These are phyloP conservation scores for Cyclostephanos tholiformis DNA, from an alignment of 108 stramenopile genomes.

Conservation along the genomic window DNA sequence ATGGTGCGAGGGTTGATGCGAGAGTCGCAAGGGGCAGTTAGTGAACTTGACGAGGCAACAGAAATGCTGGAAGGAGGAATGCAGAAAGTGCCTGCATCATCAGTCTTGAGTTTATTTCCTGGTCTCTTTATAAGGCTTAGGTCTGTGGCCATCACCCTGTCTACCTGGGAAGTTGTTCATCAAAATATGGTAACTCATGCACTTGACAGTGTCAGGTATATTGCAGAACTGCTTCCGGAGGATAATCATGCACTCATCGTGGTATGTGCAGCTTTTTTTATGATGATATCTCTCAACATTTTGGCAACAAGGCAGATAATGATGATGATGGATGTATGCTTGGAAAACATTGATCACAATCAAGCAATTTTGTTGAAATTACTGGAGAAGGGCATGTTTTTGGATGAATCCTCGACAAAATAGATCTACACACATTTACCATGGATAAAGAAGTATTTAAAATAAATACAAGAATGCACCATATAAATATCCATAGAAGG, in stretches of 20 bases:
- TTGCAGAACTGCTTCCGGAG: conserved; percentile 8
- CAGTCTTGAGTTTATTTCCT: conserved; percentile 19
- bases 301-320: conserved; percentile 17
- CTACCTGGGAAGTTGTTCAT: neutral
- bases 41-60: conserved; percentile 24
- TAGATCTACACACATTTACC: too few species aligned
- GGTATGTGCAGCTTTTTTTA: conserved; percentile 1
- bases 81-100: conserved; percentile 15
- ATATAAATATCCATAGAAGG: too few species aligned
- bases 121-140: conserved; percentile 19
- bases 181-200: neutral
- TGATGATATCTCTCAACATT: conserved; percentile 24
- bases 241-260: neutral
- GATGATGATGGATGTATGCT: conserved; percentile 23
- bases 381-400: too few species aligned
- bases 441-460: too few species aligned
- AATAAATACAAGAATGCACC: too few species aligned
- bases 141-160: conserved; percentile 1
- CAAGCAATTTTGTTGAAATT: neutral
- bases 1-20: conserved; percentile 26
- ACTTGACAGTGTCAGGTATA: neutral
- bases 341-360: conserved; percentile 9
- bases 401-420: too few species aligned
- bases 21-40: conserved; percentile 30
- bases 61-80: conserved; percentile 6